phyloP scores from a whole-genome alignment of 2,329 filamentous ascomycete genomes.

The Dactylellina sp. region DNA sequence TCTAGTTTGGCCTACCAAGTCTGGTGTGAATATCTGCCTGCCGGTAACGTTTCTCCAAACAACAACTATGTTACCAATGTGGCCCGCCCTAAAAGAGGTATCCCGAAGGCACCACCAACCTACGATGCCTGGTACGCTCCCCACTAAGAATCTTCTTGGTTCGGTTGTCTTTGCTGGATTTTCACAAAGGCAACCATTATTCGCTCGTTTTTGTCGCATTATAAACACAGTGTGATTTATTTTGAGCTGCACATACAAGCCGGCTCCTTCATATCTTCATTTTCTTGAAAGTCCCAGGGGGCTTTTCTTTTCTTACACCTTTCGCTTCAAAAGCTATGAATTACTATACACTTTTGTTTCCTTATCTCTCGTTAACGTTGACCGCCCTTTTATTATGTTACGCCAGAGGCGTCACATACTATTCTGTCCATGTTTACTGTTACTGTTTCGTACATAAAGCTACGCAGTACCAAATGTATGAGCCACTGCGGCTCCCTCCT shows the following conservation, averaged over 20 bases:
- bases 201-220: background rate
- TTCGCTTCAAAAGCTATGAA: too few relatives aligned
- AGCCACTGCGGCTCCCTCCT: too few relatives aligned
- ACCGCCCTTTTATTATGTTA: background rate
- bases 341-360: too few relatives aligned
- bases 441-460: constrained; percentile 9
- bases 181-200: background rate
- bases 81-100: constrained; percentile 14
- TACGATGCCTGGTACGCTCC: constrained; percentile 33
- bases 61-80: constrained; percentile 39
- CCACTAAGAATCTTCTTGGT: constrained; percentile 12
- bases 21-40: constrained; percentile 48
- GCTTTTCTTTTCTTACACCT: too few relatives aligned
- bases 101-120: constrained; percentile 46
- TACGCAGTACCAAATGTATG: too few relatives aligned
- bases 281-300: background rate
- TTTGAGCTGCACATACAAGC: too few relatives aligned
- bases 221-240: too few relatives aligned
- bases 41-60: constrained; percentile 41
- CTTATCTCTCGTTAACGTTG: constrained; percentile 7
- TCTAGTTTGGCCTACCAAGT: constrained; percentile 47
- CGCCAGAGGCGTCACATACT: background rate
- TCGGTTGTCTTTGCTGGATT: background rate
- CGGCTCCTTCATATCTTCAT: too few relatives aligned
- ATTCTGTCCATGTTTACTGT: background rate